These are phyloP conservation scores for Kregervanrija delftensis DNA, from an alignment of 805 yeast species.

Conservation along the genomic window DNA sequence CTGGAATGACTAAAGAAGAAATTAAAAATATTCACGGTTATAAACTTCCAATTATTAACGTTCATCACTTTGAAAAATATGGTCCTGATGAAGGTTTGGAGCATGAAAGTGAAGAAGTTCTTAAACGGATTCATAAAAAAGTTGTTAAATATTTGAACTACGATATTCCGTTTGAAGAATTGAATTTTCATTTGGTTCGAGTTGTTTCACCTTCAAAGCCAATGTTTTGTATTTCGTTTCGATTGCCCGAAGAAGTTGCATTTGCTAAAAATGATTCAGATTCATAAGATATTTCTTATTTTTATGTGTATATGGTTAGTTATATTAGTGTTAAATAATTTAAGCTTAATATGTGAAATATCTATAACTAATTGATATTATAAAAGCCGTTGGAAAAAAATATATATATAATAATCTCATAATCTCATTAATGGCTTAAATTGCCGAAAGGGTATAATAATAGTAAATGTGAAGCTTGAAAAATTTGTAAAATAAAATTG, in stretches of 20 bases:
- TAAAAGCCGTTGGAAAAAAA: too few relatives aligned
- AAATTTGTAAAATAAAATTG: too few relatives aligned
- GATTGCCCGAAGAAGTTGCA: constrained; percentile 62
- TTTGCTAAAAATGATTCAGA: constrained; percentile 24
- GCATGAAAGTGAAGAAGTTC: constrained; percentile 62
- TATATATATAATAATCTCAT: too few relatives aligned
- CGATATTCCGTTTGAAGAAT: constrained; percentile 39
- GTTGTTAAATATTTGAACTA: constrained; percentile 39
- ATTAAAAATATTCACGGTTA: constrained; percentile 37
- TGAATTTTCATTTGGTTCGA: constrained; percentile 77
- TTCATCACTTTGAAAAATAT: constrained; percentile 89
- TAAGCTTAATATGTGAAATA: neutral
- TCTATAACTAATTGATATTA: too few relatives aligned
- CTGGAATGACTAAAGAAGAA: constrained; percentile 29
- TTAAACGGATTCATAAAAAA: constrained; percentile 55
- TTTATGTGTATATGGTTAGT: neutral
- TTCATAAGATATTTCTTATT: neutral
- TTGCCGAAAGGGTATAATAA: too few relatives aligned
- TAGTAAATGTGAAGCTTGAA: too few relatives aligned
- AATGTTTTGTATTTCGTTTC: constrained; percentile 85
- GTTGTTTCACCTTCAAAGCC: constrained; percentile 95
- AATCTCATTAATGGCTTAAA: too few relatives aligned
- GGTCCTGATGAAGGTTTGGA: constrained; percentile 61
- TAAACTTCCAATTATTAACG: constrained; percentile 70
- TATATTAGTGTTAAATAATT: neutral